phyloP scores from a whole-genome alignment of 2,329 filamentous ascomycete species.

The Aspergillus novofumigatus region DNA sequence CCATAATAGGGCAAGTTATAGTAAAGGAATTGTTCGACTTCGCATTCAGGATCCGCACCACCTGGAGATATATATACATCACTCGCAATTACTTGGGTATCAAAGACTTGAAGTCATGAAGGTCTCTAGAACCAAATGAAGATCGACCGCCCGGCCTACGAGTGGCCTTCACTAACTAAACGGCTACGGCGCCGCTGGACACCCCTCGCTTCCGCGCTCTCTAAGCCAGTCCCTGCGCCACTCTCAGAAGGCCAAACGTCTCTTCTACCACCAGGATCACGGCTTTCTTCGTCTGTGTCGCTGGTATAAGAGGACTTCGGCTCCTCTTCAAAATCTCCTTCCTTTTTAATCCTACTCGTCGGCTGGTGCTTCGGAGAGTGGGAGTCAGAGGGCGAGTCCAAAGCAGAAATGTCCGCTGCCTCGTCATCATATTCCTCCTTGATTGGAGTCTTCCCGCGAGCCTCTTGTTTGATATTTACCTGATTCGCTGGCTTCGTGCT shows the following conservation, averaged over 20 bases:
- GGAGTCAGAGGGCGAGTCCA: conserved; percentile 4
- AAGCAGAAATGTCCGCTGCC: neutral
- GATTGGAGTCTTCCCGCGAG: conserved; percentile 13
- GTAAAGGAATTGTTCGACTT: neutral
- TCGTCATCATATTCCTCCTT: conserved; percentile 19
- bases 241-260: conserved; percentile 35
- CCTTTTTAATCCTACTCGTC: conserved; percentile 21
- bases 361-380: conserved; percentile 1
- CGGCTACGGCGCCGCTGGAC: conserved; percentile 32
- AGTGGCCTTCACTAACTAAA: conserved; percentile 15
- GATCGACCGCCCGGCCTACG: neutral
- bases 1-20: neutral
- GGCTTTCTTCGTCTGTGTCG: conserved; percentile 8
- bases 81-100: conserved; percentile 1
- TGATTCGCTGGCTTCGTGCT: conserved; percentile 15
- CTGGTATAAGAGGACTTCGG: neutral
- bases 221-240: conserved; percentile 53
- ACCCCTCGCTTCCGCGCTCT: conserved; percentile 27
- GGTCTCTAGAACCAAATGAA: neutral
- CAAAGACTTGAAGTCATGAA: neutral
- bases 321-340: conserved; percentile 13
- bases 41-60: neutral
- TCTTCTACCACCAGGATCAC: conserved; percentile 4
- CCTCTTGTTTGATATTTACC: conserved; percentile 11
- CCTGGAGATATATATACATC: neutral